Evolutionary conservation across 106 monocot genomes (phyloP), one percentile per base, ranked within the genome.

Genomic region (Phalaenopsis equestris): DNA sequence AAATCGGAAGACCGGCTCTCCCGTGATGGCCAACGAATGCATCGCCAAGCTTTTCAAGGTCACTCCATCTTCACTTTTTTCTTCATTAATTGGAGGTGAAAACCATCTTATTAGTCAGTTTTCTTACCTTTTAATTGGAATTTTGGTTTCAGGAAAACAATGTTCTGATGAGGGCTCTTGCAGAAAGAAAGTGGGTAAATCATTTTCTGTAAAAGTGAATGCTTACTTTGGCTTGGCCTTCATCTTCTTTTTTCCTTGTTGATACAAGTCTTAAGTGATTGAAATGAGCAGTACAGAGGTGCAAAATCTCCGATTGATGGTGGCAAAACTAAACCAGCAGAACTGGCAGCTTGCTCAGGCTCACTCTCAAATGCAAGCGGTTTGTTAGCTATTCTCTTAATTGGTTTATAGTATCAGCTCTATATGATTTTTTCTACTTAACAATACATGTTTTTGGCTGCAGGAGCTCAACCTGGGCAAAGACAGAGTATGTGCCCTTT

Each of bases 291-390:
- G 83, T 19, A 37, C 18, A 10, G 92, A 92, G 84, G 55, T 92
- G 83, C 92, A 86, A 77, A 92, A 88, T 37, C 86, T 90, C 56
- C 84, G 43, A 24, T 9, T 81, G 17, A 64, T 61, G 3, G 37
- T 90, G 38, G 87, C 90, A 76, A 84, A 87, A 41, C 23, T 79
- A 77, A 82, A 80, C 75, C 88, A 84, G 23, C 90, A 92, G 68
- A 94, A 92, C 48, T 84, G 82, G 85, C 86, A 87, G 67, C 85
- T 94, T 56, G 92, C 92, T 19, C 88, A 83, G 80, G 74, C 92
- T 19, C 86, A 92, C 67, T 85, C 92, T 41, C 85, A 83, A 17
- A 92, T 90, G 87, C 79, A 87, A 30, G 85, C 83, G 81, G 94
- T 95, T 49, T 23, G 81, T 90, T 78, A 23, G 12, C 41, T 23